A percentile compares a stretch with the other conserved stretches of the same genome.
Conservation (phyloP, 768 basidiomycete species). For the Rhodotorula paludigena region DNA sequence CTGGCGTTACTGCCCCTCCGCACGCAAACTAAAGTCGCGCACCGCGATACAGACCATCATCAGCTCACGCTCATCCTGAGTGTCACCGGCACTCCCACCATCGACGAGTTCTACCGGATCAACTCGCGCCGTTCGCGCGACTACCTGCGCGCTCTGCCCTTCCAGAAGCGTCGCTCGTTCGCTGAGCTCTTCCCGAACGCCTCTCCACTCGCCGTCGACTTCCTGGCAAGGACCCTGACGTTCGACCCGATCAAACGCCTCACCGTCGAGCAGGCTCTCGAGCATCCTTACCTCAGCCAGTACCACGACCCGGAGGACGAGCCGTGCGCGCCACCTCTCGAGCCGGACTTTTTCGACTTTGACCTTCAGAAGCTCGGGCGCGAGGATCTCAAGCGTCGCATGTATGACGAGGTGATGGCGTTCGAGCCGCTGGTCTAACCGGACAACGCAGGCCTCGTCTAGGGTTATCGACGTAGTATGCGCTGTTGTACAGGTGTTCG, state of each 20-base stretch:
- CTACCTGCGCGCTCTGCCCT: slow-evolving; percentile 77
- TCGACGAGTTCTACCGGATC: slow-evolving; percentile 94
- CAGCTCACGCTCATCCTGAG: slow-evolving; percentile 89
- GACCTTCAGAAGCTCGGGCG: slow-evolving; percentile 93
- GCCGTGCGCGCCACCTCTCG: slow-evolving; percentile 89
- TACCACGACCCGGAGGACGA: slow-evolving; percentile 58
- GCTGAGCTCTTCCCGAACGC: slow-evolving; percentile 67
- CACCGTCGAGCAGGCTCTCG: slow-evolving; percentile 77
- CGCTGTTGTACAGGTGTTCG: no score
- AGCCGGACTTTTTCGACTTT: slow-evolving; percentile 95
- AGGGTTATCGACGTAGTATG: no score
- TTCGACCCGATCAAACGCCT: slow-evolving; percentile 83
- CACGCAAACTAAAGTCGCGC: no score
- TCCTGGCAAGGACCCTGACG: slow-evolving; percentile 72
- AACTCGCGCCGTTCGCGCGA: slow-evolving; percentile 72
- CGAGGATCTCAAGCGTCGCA: slow-evolving; percentile 84
- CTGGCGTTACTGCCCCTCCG: no score
- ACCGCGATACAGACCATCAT: slow-evolving; percentile 64
- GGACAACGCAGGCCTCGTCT: no score
- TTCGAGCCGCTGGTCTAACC: slow-evolving; percentile 51
- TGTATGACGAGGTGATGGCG: slow-evolving; percentile 90
- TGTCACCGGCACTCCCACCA: slow-evolving; percentile 66
- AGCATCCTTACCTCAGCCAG: slow-evolving; percentile 55
- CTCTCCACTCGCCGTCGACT: slow-evolving; percentile 52
- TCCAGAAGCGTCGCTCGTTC: slow-evolving; percentile 73